Evolutionary conservation across 176 grass and related monocot species (phyloP), one percentile per base, ranked within the genome.

Genomic region (Secale cereale): DNA sequence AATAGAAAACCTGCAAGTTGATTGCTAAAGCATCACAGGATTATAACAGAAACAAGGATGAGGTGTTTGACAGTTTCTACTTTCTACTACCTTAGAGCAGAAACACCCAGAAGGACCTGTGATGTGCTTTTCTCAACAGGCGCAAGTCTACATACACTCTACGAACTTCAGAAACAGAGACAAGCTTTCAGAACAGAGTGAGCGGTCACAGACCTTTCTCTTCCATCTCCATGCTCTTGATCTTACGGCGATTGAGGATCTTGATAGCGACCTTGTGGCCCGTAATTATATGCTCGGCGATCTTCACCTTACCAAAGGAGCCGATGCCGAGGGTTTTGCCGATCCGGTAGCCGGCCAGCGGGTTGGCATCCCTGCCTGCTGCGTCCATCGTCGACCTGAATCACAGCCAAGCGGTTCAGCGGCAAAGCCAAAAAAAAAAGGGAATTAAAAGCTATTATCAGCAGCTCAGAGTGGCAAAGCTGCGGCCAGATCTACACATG

Each of bases 311-410:
- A 2, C 92, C 91, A 4, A 93, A 93, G 16, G 95, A 90, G 1
- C 95, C 95, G 80, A 94, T 98, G 36, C 92, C 95, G 7, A 98
- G 81, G 40, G 86, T 98, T 86, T 98, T 98, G 69, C 92, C 91
- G 20, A 98, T 86, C 8, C 84, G 73, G 83, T 98, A 98, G 41
- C 94, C 92, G 15, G 81, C 74, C 79, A 88, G 78, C 40, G 87
- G 82, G 65, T 81, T 92, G 11, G 60, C 83, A 73, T 87, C 92
- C 85, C 77, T 92, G 28, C 83, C 80, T 10, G 86, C 65, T 63
- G 80, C 92, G 15, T 97, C 94, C 94, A 97, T 97, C 80, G 75
- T 87, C 48, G 26, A 56, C 77, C 69, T 84, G 32, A 31, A 76
- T 77, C 61, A 27, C 20, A 87, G 19, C 17, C 28, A 76, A 15